Evolutionary conservation across 257 asterid species (phyloP).

Genomic region (Fraxinus cuspidata): DNA sequence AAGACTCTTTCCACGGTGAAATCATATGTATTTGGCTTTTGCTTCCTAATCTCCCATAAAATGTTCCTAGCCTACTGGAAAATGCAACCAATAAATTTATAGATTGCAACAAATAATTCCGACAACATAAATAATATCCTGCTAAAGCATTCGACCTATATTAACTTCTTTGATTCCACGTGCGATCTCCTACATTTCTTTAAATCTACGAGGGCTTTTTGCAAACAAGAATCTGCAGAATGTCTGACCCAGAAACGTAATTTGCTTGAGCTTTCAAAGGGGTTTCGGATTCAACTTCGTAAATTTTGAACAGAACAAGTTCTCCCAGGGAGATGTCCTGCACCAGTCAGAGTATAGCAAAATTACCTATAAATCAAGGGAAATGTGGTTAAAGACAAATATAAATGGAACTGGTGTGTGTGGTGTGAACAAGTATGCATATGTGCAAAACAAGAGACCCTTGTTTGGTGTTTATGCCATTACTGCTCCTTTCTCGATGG

Average conservation of each 20-base stretch:
- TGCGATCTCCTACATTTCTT: background rate
- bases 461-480: background rate
- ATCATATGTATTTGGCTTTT: background rate
- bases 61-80: slow-evolving; percentile 5
- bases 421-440: background rate
- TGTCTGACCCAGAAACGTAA: slow-evolving; percentile 7
- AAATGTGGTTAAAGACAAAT: background rate
- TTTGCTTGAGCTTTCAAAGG: slow-evolving; percentile 15
- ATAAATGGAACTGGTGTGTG: background rate
- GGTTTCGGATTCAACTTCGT: slow-evolving; percentile 6
- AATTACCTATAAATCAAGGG: slow-evolving; percentile 26
- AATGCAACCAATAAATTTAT: slow-evolving; percentile 9
- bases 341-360: background rate
- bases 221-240: slow-evolving; percentile 14
- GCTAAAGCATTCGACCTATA: background rate
- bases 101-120: background rate
- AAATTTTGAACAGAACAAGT: slow-evolving; percentile 11
- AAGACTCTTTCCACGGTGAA: slow-evolving; percentile 4
- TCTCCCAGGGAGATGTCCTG: background rate
- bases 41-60: slow-evolving; percentile 1
- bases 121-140: background rate
- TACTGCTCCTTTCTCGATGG: background rate
- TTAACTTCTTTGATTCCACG: slow-evolving; percentile 13
- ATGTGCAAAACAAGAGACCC: background rate
- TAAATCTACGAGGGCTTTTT: background rate